These are phyloP conservation scores for Leptomonas seymouri DNA, from an alignment of 208 protist genomes.

Conservation along the genomic window DNA sequence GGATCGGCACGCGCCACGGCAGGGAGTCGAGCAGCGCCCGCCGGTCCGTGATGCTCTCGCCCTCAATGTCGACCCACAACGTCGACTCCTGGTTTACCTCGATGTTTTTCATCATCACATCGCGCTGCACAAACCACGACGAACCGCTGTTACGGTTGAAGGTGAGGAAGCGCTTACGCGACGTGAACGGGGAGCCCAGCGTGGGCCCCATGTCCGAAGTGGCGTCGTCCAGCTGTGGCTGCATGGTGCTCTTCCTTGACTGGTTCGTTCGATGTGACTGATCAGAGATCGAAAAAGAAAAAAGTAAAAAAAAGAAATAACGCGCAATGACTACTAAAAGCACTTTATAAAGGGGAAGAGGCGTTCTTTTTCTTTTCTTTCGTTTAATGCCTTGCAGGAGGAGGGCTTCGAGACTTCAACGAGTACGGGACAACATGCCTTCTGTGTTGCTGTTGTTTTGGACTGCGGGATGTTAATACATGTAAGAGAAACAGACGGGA, in stretches of 20 bases:
- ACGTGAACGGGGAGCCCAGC: not conserved
- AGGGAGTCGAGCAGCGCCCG: slow-evolving; percentile 37
- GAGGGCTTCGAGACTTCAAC: not conserved
- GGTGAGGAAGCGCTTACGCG: slow-evolving; percentile 29
- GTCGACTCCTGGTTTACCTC: slow-evolving; percentile 26
- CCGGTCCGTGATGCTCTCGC: slow-evolving; percentile 39
- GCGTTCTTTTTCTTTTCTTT: no score
- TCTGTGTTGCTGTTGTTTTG: no score
- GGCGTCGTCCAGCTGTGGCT: slow-evolving; percentile 3
- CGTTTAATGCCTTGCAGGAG: not conserved
- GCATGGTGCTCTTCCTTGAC: slow-evolving; percentile 7
- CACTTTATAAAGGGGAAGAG: not conserved
- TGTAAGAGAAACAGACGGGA: no score
- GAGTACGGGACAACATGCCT: not conserved
- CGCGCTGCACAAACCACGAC: slow-evolving; percentile 16
- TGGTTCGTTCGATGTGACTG: no score
- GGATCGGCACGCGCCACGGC: slow-evolving; percentile 38
- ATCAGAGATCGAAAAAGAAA: not conserved
- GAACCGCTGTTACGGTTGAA: slow-evolving; percentile 31
- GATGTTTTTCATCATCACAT: slow-evolving; percentile 35
- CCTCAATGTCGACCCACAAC: slow-evolving; percentile 65
- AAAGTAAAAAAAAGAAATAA: not conserved
- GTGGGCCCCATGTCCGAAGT: not conserved
- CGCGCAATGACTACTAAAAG: slow-evolving; percentile 1
- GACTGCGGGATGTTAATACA: no score